phyloP scores from a whole-genome alignment of 2,329 filamentous ascomycete species.

The Diaporthe destruens region DNA sequence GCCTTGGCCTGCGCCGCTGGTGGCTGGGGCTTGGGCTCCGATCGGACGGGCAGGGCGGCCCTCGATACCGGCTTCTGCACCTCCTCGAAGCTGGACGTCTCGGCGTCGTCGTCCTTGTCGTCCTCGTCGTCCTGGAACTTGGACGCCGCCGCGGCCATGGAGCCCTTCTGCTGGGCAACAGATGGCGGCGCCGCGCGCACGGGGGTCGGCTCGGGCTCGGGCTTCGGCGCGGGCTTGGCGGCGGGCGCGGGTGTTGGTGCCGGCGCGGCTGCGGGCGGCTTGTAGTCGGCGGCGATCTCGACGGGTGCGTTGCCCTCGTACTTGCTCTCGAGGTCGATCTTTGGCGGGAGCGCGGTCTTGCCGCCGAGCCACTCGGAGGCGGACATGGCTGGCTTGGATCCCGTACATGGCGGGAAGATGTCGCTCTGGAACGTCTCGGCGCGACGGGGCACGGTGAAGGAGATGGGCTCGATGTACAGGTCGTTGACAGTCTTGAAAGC shows the following conservation, averaged over 20 bases:
- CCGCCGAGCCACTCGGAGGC: constrained; percentile 88
- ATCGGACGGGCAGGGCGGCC: constrained; percentile 50
- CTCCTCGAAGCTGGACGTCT: constrained; percentile 88
- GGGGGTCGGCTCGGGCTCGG: constrained; percentile 64
- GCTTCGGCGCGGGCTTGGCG: constrained; percentile 64
- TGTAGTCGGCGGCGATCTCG: constrained; percentile 80
- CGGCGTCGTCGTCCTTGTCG: constrained; percentile 67
- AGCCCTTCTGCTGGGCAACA: constrained; percentile 87
- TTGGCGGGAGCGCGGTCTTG: constrained; percentile 85
- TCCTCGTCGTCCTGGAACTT: constrained; percentile 84
- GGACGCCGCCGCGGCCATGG: constrained; percentile 85
- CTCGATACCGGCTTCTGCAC: constrained; percentile 81
- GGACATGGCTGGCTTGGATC: constrained; percentile 83
- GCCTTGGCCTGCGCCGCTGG: constrained; percentile 54
- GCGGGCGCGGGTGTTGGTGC: constrained; percentile 58
- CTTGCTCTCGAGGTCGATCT: constrained; percentile 92
- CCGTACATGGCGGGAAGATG: constrained; percentile 90
- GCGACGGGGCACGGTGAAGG: constrained; percentile 94
- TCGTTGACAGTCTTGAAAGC: constrained; percentile 99
- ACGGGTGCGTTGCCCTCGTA: constrained; percentile 87
- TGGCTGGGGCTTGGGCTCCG: constrained; percentile 59
- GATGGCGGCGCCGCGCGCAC: constrained; percentile 70
- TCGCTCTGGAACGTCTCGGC: constrained; percentile 97
- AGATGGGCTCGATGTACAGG: constrained; percentile 93
- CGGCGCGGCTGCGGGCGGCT: constrained; percentile 63